phyloP scores from a whole-genome alignment of 83 land plant species.

The Diphasiastrum complanatum region DNA sequence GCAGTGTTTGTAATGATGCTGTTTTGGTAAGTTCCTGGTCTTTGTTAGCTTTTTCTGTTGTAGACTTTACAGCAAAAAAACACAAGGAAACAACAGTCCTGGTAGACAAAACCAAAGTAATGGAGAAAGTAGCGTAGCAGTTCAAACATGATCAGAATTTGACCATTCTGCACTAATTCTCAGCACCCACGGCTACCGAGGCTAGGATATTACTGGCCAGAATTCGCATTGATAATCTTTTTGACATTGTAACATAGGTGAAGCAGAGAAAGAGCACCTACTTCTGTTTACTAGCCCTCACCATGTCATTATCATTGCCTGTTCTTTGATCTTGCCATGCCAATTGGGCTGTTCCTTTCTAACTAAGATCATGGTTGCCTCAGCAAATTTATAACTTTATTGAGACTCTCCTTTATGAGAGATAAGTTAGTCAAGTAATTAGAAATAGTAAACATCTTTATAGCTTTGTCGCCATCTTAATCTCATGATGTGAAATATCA shows the following conservation, averaged over 20 bases:
- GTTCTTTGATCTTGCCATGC: background rate
- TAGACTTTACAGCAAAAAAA: background rate
- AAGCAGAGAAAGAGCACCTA: no score
- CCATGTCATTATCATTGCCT: background rate
- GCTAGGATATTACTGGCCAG: background rate
- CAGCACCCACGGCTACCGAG: background rate
- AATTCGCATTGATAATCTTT: no score
- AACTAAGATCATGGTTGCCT: no score
- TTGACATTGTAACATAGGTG: no score
- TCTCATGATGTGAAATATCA: no score
- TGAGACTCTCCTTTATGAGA: no score
- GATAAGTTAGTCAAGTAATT: no score
- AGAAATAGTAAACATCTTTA: no score
- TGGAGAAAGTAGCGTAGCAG: background rate
- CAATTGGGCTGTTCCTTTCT: no score
- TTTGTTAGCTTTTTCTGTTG: background rate
- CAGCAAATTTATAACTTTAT: no score
- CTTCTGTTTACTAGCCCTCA: background rate
- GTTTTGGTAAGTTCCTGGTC: no score
- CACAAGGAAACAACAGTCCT: background rate
- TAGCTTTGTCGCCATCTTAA: background rate
- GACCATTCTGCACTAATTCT: background rate
- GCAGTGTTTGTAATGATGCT: conserved; percentile 8
- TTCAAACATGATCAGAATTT: background rate
- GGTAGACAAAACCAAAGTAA: no score